A percentile compares a stretch with the other conserved stretches of the same genome.
These are phyloP conservation scores for Tulasnella sp. DNA, from an alignment of 768 basidiomycete species.

Conservation along the genomic window DNA sequence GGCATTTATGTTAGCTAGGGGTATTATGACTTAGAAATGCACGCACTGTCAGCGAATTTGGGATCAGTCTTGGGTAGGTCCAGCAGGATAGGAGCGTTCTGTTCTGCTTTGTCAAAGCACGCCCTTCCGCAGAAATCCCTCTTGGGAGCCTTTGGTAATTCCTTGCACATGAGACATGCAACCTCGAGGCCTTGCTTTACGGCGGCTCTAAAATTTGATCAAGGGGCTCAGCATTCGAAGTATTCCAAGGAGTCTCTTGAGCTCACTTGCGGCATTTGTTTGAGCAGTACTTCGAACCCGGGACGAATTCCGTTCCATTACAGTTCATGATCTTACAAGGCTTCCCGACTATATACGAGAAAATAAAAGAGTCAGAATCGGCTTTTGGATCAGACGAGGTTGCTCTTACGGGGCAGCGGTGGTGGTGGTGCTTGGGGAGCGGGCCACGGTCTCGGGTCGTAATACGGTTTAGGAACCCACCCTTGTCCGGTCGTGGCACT, in stretches of 20 bases:
- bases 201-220: not conserved
- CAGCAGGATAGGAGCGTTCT: not conserved
- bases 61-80: slow-evolving; percentile 12
- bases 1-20: not conserved
- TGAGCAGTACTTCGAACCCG: slow-evolving; percentile 15
- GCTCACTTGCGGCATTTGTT: slow-evolving; percentile 6
- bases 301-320: not conserved
- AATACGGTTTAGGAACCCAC: not conserved
- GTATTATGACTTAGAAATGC: not conserved
- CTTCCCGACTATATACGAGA: not conserved
- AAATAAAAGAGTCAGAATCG: not conserved
- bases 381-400: not conserved
- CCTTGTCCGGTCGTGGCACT: not conserved
- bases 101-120: not conserved
- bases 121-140: slow-evolving; percentile 5
- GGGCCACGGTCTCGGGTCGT: not conserved
- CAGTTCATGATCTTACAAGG: slow-evolving; percentile 8
- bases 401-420: not conserved
- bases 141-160: not conserved
- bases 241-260: not conserved
- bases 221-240: not conserved
- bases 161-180: slow-evolving; percentile 13
- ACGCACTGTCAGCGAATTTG: slow-evolving; percentile 15
- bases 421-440: not conserved
- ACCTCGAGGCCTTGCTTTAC: slow-evolving; percentile 8